Evolutionary conservation across 2,329 filamentous ascomycete genomes (phyloP).

Genomic region (Fusarium pseudoanthophilum): DNA sequence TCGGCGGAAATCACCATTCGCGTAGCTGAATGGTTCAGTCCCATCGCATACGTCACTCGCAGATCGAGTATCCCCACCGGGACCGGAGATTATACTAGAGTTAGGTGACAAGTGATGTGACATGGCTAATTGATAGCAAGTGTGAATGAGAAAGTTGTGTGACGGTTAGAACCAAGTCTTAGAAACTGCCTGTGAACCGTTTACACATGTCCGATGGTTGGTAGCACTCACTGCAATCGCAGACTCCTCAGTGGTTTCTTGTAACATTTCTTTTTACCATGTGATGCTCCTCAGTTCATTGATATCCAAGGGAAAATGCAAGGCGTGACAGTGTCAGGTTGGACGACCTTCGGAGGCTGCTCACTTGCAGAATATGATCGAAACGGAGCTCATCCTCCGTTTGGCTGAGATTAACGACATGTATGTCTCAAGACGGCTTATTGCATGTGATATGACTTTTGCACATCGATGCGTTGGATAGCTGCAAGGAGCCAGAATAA

Average conservation of each 20-base stretch:
- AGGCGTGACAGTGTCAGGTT: not conserved
- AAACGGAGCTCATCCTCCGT: not conserved
- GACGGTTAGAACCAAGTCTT: not conserved
- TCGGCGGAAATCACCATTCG: not conserved
- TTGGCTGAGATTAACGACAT: not conserved
- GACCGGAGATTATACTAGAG: not conserved
- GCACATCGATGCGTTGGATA: not conserved
- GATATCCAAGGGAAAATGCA: not conserved
- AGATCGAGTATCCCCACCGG: not conserved
- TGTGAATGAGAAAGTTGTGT: not conserved
- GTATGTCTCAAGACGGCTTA: not conserved
- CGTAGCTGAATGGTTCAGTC: no score
- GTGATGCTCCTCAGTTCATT: not conserved
- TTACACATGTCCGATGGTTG: not conserved
- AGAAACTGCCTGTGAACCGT: not conserved
- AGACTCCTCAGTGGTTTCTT: no score
- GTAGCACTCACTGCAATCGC: not conserved
- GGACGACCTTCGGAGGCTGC: not conserved
- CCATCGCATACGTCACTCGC: not conserved
- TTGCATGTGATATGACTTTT: not conserved
- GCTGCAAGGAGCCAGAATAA: not conserved
- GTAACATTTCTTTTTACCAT: not conserved
- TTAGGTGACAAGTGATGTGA: not conserved
- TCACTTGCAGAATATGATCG: not conserved
- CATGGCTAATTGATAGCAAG: not conserved